A percentile compares a stretch with the other conserved stretches of the same genome.
Conservation (phyloP, 768 basidiomycete genomes). For the Suillus fuscotomentosus region DNA sequence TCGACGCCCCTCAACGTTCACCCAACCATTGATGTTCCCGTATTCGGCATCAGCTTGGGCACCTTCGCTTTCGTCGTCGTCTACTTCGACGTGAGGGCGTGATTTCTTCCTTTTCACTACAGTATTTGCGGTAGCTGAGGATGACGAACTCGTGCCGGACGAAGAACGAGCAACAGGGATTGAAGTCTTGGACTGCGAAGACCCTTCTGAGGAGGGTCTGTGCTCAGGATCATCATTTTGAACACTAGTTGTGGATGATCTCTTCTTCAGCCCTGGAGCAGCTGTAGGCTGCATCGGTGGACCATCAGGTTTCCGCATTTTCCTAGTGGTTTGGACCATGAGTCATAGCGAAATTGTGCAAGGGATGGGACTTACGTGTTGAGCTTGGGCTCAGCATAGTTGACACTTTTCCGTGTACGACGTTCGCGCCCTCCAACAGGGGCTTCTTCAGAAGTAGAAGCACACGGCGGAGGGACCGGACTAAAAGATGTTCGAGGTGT, state of each 20-base stretch:
- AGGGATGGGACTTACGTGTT: constrained; percentile 62
- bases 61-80: constrained; percentile 64
- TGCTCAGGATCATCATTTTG: constrained; percentile 38
- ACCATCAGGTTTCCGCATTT: constrained; percentile 86
- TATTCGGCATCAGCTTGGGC: constrained; percentile 73
- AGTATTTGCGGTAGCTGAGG: constrained; percentile 22
- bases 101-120: constrained; percentile 53
- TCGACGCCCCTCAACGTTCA: constrained; percentile 57
- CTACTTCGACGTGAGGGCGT: constrained; percentile 41
- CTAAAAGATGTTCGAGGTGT: constrained; percentile 52
- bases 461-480: constrained; percentile 36
- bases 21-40: constrained; percentile 41
- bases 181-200: constrained; percentile 34
- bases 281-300: constrained; percentile 35
- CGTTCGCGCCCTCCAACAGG: constrained; percentile 42
- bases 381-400: constrained; percentile 85
- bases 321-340: constrained; percentile 41
- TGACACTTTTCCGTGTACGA: constrained; percentile 73
- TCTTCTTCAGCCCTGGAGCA: constrained; percentile 39
- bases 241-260: constrained; percentile 34
- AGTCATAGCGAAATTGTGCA: constrained; percentile 11
- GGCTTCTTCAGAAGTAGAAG: constrained; percentile 32
- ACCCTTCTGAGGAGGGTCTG: constrained; percentile 38
- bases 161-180: constrained; percentile 36
- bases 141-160: constrained; percentile 35